Percentiles rank a stretch among this genome's conserved stretches.
These are phyloP conservation scores for Ophiostoma quercus DNA, from an alignment of 2,329 filamentous ascomycete species.

Conservation along the genomic window DNA sequence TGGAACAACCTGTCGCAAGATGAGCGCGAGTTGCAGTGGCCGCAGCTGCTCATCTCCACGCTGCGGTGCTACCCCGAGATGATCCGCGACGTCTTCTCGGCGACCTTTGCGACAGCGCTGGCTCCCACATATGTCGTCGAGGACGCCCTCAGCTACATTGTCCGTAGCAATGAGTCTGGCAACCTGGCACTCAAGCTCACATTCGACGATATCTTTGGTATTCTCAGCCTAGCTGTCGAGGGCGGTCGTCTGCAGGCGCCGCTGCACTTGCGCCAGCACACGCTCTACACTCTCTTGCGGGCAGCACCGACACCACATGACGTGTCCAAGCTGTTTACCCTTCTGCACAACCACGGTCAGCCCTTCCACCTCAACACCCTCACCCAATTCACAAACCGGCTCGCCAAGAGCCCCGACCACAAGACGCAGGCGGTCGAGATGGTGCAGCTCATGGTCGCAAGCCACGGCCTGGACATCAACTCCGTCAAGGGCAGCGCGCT, in stretches of 20 bases:
- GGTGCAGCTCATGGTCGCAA: constrained; percentile 35
- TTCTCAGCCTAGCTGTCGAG: constrained; percentile 4
- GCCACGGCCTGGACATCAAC: constrained; percentile 43
- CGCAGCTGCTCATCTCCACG: constrained; percentile 36
- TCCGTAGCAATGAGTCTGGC: constrained; percentile 24
- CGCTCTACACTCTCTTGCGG: constrained; percentile 31
- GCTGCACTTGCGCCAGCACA: constrained; percentile 38
- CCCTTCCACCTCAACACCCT: constrained; percentile 41
- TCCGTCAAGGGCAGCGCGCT: constrained; percentile 45
- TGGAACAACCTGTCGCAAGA: constrained; percentile 34
- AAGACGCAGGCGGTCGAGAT: constrained; percentile 44
- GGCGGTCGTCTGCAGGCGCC: constrained; percentile 25
- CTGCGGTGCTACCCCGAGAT: constrained; percentile 35
- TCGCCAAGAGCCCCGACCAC: constrained; percentile 39
- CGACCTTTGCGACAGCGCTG: constrained; percentile 35
- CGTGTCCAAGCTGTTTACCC: constrained; percentile 35
- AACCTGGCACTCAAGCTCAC: not conserved
- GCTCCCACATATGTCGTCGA: constrained; percentile 38
- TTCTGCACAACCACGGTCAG: constrained; percentile 33
- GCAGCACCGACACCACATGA: constrained; percentile 25
- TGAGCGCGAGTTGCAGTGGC: constrained; percentile 33
- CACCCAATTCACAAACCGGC: constrained; percentile 43
- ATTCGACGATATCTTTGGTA: constrained; percentile 2
- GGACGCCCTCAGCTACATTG: constrained; percentile 36
- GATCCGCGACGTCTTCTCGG: constrained; percentile 35